Conservation (phyloP, 768 basidiomycete species). For the Wakefieldia striispora region DNA sequence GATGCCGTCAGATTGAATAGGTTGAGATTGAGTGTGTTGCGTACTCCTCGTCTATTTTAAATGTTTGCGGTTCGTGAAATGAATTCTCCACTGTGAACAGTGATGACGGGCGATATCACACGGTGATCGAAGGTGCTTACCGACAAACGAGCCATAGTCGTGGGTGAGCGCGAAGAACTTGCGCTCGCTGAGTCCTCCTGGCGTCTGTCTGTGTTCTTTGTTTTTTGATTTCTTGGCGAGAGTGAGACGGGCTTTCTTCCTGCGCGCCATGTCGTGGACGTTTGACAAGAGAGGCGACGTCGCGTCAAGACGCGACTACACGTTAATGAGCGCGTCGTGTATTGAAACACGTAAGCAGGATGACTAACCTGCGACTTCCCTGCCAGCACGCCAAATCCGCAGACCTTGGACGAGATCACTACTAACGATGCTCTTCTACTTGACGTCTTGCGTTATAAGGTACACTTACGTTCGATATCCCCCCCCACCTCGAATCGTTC, state of each 20-base stretch:
- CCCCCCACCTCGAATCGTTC: slow-evolving; percentile 28
- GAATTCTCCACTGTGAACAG: slow-evolving; percentile 13
- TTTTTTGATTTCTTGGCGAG: slow-evolving; percentile 12
- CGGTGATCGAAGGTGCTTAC: slow-evolving; percentile 10
- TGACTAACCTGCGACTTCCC: slow-evolving; percentile 4
- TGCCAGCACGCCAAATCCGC: background rate
- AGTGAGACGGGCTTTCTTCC: slow-evolving; percentile 11
- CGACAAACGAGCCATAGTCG: slow-evolving; percentile 10
- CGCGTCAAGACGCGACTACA: slow-evolving; percentile 29
- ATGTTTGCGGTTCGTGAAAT: slow-evolving; percentile 19
- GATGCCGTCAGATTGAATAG: background rate
- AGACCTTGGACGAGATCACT: slow-evolving; percentile 1
- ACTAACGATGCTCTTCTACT: slow-evolving; percentile 40
- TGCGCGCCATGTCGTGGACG: slow-evolving; percentile 25
- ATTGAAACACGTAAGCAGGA: slow-evolving; percentile 22
- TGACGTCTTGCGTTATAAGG: slow-evolving; percentile 42
- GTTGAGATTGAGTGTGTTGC: slow-evolving; percentile 3
- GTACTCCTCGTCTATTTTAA: slow-evolving; percentile 36
- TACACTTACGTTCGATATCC: no score
- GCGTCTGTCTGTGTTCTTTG: background rate
- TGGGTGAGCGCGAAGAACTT: slow-evolving; percentile 13
- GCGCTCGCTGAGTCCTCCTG: slow-evolving; percentile 4
- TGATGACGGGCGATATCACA: background rate
- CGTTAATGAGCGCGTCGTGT: slow-evolving; percentile 26
- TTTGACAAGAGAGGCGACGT: slow-evolving; percentile 4